phyloP scores from a whole-genome alignment of 345 rosid genomes.

The Rhodamnia argentea region DNA sequence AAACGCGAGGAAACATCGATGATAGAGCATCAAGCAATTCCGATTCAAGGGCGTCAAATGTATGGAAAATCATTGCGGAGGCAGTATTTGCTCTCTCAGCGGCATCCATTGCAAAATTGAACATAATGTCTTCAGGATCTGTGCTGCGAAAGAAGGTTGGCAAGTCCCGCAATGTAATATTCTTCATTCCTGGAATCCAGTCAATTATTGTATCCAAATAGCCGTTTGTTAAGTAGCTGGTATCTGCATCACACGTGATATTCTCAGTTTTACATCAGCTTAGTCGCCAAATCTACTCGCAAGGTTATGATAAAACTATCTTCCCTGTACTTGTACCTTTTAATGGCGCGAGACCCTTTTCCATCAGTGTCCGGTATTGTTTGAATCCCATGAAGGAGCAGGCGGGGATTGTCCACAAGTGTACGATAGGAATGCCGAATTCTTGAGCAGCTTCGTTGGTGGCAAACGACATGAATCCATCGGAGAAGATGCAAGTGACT shows the following conservation, averaged over 20 bases:
- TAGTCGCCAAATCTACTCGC: neutral
- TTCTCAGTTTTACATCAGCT: neutral
- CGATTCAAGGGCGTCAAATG: too few relatives aligned
- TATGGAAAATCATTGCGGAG: too few relatives aligned
- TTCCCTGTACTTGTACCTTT: neutral
- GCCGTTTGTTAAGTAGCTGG: slow-evolving; percentile 2
- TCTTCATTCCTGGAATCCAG: neutral
- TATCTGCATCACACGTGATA: neutral
- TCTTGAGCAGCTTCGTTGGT: neutral
- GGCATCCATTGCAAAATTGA: too few relatives aligned
- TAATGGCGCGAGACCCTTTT: slow-evolving; percentile 1
- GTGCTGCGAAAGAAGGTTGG: neutral
- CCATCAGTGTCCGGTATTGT: neutral
- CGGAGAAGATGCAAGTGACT: neutral
- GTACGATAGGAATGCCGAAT: neutral
- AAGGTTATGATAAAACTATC: neutral
- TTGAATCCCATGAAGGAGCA: neutral
- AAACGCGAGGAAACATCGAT: too few relatives aligned
- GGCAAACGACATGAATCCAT: neutral
- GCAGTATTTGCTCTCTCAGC: too few relatives aligned
- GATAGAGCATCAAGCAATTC: too few relatives aligned
- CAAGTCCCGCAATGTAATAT: neutral
- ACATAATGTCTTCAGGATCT: neutral
- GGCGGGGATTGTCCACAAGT: slow-evolving; percentile 1
- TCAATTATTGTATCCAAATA: neutral